phyloP scores from a whole-genome alignment of 139 green algal genomes.

The Pseudopediastrum boryanum region DNA sequence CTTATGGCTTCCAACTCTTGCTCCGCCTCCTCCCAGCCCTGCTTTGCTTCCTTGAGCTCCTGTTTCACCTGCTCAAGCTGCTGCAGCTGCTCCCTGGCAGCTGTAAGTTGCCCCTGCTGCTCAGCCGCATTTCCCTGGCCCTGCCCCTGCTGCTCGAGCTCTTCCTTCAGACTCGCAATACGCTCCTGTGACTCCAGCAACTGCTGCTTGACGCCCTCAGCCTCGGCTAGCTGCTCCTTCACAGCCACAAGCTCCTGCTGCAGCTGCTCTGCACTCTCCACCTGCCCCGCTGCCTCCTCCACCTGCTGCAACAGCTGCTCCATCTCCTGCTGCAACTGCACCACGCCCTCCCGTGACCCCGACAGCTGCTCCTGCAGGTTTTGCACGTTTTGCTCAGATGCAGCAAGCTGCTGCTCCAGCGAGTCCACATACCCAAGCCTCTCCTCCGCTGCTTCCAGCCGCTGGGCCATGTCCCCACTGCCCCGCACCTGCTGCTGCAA shows the following conservation, averaged over 20 bases:
- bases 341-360: background rate
- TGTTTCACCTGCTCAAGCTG: constrained; percentile 8
- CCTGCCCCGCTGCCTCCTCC: constrained; percentile 8
- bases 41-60: background rate
- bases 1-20: background rate
- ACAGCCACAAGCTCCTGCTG: background rate
- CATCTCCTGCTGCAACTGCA: constrained; percentile 7
- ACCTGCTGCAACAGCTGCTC: background rate
- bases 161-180: too few species aligned
- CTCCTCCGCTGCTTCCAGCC: background rate
- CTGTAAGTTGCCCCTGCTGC: background rate
- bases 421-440: background rate
- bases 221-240: background rate
- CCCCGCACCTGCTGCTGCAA: constrained; percentile 1
- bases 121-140: too few species aligned
- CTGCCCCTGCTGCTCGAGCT: background rate
- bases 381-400: background rate
- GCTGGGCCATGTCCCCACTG: background rate
- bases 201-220: background rate
- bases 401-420: constrained; percentile 12
- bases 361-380: constrained; percentile 1
- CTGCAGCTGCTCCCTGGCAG: background rate
- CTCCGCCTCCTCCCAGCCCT: background rate
- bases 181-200: background rate
- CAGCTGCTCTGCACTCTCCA: background rate